Percentiles rank a stretch among this genome's conserved stretches.
phyloP scores from a whole-genome alignment of 2,329 filamentous ascomycete species.

The Moelleriella libera region DNA sequence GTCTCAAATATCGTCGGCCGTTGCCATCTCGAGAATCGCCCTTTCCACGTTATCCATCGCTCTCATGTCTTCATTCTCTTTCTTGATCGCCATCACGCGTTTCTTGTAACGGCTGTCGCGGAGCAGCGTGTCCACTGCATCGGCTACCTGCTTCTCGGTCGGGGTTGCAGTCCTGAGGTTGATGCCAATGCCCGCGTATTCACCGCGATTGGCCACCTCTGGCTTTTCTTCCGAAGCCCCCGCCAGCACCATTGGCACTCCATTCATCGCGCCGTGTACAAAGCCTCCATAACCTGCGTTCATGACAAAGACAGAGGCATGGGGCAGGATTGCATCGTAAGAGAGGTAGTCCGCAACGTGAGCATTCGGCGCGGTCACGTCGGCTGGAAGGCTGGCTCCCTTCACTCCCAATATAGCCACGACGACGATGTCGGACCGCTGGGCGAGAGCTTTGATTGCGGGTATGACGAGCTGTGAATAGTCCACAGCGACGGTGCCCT shows the following conservation, averaged over 20 bases:
- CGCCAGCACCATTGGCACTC: conserved; percentile 31
- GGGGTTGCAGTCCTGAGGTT: conserved; percentile 24
- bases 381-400: conserved; percentile 9
- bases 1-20: not conserved
- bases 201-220: conserved; percentile 24
- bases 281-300: conserved; percentile 36
- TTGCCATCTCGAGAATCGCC: not conserved
- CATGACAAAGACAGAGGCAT: conserved; percentile 29
- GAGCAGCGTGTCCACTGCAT: conserved; percentile 17
- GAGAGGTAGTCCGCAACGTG: conserved; percentile 31
- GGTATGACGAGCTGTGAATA: conserved; percentile 29
- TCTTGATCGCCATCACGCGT: conserved; percentile 14
- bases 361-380: conserved; percentile 24
- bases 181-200: conserved; percentile 28
- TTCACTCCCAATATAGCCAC: conserved; percentile 16
- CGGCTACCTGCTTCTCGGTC: conserved; percentile 11
- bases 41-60: conserved; percentile 2
- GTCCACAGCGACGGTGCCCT: conserved; percentile 28
- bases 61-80: conserved; percentile 17
- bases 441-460: conserved; percentile 25
- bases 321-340: conserved; percentile 29
- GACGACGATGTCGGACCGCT: conserved; percentile 22
- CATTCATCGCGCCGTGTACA: conserved; percentile 26
- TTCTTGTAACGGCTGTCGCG: conserved; percentile 14
- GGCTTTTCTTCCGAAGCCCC: conserved; percentile 26